phyloP scores from a whole-genome alignment of 78 protist species.

The Dictyostelium brefeldianum region DNA sequence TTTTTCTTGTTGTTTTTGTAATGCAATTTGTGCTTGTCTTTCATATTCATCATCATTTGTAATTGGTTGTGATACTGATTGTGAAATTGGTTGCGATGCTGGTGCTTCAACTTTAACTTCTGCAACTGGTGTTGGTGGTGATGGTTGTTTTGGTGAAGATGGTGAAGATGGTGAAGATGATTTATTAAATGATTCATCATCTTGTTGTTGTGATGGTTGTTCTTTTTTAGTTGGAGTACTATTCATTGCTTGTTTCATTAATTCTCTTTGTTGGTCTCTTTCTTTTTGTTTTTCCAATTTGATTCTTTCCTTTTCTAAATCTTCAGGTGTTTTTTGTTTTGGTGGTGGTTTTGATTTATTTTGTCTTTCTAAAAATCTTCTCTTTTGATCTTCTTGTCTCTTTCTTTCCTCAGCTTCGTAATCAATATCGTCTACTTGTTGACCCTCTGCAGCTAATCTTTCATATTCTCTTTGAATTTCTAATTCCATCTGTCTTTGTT shows the following conservation, averaged over 20 bases:
- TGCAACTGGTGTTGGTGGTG: not conserved
- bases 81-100: not conserved
- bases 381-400: constrained; percentile 24
- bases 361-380: constrained; percentile 35
- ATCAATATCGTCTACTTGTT: constrained; percentile 1
- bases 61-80: not conserved
- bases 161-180: not conserved
- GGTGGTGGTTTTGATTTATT: not conserved
- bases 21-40: not conserved
- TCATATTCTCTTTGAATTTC: constrained; percentile 22
- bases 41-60: constrained; percentile 28
- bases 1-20: constrained; percentile 37
- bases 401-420: constrained; percentile 28
- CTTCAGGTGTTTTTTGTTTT: constrained; percentile 19
- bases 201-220: not conserved
- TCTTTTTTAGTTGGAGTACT: not conserved
- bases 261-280: constrained; percentile 45
- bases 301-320: constrained; percentile 25
- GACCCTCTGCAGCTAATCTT: constrained; percentile 52
- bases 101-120: not conserved
- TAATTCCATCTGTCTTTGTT: constrained; percentile 33
- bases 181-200: not conserved
- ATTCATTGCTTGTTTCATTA: constrained; percentile 46
- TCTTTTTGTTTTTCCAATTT: constrained; percentile 55
- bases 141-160: not conserved